These are phyloP conservation scores for Neodidymelliopsis sp. DNA, from an alignment of 2,329 filamentous ascomycete genomes.

Conservation along the genomic window DNA sequence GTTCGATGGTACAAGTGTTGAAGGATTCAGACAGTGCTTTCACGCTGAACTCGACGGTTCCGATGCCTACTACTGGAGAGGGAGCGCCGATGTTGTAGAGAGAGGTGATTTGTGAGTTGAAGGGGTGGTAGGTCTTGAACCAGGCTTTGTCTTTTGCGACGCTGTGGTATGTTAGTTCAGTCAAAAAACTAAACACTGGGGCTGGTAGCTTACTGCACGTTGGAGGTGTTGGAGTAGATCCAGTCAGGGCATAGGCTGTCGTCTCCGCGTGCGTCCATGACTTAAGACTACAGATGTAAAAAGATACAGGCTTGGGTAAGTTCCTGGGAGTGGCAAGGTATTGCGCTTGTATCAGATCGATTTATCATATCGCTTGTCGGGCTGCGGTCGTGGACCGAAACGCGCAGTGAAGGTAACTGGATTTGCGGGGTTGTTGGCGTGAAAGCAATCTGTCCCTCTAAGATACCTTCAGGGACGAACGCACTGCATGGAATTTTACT, in stretches of 20 bases:
- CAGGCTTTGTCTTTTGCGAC: slow-evolving; percentile 6
- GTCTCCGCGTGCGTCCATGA: background rate
- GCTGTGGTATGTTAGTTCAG: background rate
- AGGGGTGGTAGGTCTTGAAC: slow-evolving; percentile 5
- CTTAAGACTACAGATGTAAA: background rate
- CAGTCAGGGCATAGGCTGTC: slow-evolving; percentile 2
- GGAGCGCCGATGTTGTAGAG: background rate
- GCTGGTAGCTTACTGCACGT: background rate
- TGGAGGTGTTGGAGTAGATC: slow-evolving; percentile 6
- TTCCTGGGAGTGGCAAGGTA: no score
- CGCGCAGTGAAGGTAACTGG: no score
- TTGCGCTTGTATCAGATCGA: no score
- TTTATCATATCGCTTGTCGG: no score
- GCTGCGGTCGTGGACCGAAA: no score
- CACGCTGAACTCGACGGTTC: slow-evolving; percentile 6
- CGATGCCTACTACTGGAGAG: slow-evolving; percentile 1
- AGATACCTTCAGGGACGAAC: no score
- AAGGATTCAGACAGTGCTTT: slow-evolving; percentile 2
- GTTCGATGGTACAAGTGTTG: slow-evolving; percentile 1
- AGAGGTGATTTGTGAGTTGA: background rate
- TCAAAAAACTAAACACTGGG: background rate
- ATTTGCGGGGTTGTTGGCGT: no score
- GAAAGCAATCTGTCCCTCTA: no score
- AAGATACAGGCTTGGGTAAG: background rate
- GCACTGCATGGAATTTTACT: no score